Evolutionary conservation across 805 yeast species (phyloP).

Genomic region (Wickerhamomyces rabaulensis): DNA sequence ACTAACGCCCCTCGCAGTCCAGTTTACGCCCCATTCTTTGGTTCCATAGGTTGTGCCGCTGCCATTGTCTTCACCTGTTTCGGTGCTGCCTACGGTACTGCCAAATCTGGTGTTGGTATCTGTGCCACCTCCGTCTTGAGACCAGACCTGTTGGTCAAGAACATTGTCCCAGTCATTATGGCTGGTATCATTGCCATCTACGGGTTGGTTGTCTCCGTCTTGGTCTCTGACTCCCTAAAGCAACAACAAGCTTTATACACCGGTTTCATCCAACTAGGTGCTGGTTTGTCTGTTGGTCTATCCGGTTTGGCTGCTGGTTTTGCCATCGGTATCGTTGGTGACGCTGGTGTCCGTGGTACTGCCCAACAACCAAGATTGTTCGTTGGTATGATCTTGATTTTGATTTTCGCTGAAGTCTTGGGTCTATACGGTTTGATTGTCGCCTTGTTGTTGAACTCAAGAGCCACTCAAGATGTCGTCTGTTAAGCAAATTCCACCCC

Average conservation of each 20-base stretch:
- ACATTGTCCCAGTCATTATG: slow-evolving; percentile 96
- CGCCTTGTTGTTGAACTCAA: slow-evolving; percentile 94
- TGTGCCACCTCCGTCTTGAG: slow-evolving; percentile 97
- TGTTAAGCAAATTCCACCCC: slow-evolving; percentile 43
- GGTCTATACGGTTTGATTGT: slow-evolving; percentile 98
- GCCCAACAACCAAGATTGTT: slow-evolving; percentile 98
- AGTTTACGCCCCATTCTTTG: slow-evolving; percentile 82
- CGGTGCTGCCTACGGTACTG: slow-evolving; percentile 99
- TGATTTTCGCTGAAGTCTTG: slow-evolving; percentile 97
- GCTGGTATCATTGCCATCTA: slow-evolving; percentile 99
- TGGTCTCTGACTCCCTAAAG: slow-evolving; percentile 82
- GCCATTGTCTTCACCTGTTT: slow-evolving; percentile 98
- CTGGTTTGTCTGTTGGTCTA: slow-evolving; percentile 95
- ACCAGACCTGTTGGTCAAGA: slow-evolving; percentile 92
- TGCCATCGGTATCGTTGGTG: slow-evolving; percentile 99
- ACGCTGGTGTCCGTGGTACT: slow-evolving; percentile 98
- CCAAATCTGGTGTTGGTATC: slow-evolving; percentile 98
- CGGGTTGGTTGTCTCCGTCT: slow-evolving; percentile 93
- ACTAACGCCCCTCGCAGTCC: slow-evolving; percentile 24
- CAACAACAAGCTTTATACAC: slow-evolving; percentile 93
- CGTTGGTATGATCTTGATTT: slow-evolving; percentile 97
- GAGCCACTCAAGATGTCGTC: slow-evolving; percentile 88
- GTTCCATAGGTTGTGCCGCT: slow-evolving; percentile 98
- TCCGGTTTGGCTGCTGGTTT: slow-evolving; percentile 98
- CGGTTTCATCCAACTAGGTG: slow-evolving; percentile 97